Conservation (phyloP, 2,329 filamentous ascomycete genomes). For the Apiospora aurea region DNA sequence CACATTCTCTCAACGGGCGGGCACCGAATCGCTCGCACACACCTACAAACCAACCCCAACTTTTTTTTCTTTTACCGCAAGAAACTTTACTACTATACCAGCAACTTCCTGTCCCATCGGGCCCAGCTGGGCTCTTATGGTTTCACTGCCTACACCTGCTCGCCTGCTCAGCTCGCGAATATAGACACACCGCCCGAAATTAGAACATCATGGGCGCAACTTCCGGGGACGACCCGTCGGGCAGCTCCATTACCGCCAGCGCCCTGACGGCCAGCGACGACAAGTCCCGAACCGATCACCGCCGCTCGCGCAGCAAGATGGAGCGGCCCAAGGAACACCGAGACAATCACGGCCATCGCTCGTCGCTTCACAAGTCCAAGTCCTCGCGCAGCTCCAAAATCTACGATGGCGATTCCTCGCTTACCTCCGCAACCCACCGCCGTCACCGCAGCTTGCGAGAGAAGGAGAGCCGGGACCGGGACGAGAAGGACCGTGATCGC, state of each 20-base stretch:
- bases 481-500: conserved; percentile 23
- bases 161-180: conserved; percentile 15
- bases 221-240: conserved; percentile 2
- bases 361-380: conserved; percentile 35
- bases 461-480: conserved; percentile 34
- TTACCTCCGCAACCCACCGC: conserved; percentile 34
- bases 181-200: not conserved
- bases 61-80: conserved; percentile 30
- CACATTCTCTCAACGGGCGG: conserved; percentile 17
- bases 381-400: conserved; percentile 40
- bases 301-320: conserved; percentile 26
- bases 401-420: conserved; percentile 30
- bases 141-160: conserved; percentile 14
- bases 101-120: conserved; percentile 31
- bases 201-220: conserved; percentile 27
- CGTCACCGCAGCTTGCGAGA: conserved; percentile 42
- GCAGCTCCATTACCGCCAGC: conserved; percentile 24
- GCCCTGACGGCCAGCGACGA: conserved; percentile 30
- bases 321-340: conserved; percentile 30
- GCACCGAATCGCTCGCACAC: conserved; percentile 6
- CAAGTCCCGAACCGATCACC: conserved; percentile 25
- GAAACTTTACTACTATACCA: conserved; percentile 28
- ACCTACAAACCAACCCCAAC: conserved; percentile 23
- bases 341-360: conserved; percentile 35
- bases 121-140: conserved; percentile 41